Evolutionary conservation across 2,329 filamentous ascomycete genomes (phyloP).

Genomic region (Fusarium devonianum): DNA sequence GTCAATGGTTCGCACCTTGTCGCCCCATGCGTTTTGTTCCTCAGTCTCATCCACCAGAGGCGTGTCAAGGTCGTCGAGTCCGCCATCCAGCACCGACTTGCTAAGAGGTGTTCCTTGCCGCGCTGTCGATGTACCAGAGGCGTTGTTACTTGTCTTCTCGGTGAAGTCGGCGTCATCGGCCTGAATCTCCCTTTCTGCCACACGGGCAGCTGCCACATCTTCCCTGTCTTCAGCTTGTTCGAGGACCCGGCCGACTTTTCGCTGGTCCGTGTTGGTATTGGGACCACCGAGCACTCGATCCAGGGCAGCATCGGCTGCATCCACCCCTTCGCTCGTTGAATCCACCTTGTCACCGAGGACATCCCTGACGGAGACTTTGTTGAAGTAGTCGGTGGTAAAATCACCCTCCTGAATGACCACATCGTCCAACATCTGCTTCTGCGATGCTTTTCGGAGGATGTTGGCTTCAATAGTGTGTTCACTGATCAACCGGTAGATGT

Average conservation of each 20-base stretch:
- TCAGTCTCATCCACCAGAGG: slow-evolving; percentile 47
- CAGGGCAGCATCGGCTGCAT: slow-evolving; percentile 82
- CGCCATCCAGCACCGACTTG: slow-evolving; percentile 46
- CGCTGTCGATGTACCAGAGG: slow-evolving; percentile 59
- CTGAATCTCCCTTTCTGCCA: slow-evolving; percentile 87
- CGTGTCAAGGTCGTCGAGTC: slow-evolving; percentile 45
- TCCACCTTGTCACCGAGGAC: slow-evolving; percentile 69
- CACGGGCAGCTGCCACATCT: slow-evolving; percentile 85
- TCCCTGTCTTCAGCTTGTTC: slow-evolving; percentile 93
- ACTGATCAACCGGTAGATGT: slow-evolving; percentile 94
- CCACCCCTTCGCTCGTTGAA: slow-evolving; percentile 58
- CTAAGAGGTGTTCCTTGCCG: slow-evolving; percentile 60
- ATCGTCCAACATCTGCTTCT: slow-evolving; percentile 97
- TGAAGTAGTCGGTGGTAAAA: slow-evolving; percentile 97
- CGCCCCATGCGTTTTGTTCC: slow-evolving; percentile 67
- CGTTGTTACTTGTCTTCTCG: slow-evolving; percentile 61
- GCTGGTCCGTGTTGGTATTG: slow-evolving; percentile 66
- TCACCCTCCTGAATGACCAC: slow-evolving; percentile 98
- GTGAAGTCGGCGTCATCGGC: slow-evolving; percentile 87
- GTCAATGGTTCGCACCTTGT: slow-evolving; percentile 68
- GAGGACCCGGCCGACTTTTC: slow-evolving; percentile 73
- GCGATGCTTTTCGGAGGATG: slow-evolving; percentile 93
- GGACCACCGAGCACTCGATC: slow-evolving; percentile 80
- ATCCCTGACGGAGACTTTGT: slow-evolving; percentile 76
- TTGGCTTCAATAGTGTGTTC: slow-evolving; percentile 98